These are phyloP conservation scores for Mucuna pruriens DNA, from an alignment of 306 rosid genomes.

Conservation along the genomic window DNA sequence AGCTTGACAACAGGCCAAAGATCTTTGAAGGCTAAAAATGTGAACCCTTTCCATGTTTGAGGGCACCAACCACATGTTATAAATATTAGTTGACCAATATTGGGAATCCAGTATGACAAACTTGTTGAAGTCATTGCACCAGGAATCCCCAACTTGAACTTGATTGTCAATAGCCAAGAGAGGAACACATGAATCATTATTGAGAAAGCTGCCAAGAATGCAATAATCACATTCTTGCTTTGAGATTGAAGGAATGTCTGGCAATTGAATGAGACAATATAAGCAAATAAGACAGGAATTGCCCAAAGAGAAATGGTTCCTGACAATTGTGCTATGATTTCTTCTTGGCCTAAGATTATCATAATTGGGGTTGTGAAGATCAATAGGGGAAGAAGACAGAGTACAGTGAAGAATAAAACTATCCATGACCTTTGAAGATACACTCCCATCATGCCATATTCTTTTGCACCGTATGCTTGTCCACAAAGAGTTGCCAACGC, in stretches of 20 bases:
- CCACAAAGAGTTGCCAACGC: slow-evolving; percentile 62
- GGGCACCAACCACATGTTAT: slow-evolving; percentile 59
- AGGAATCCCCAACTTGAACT: slow-evolving; percentile 35
- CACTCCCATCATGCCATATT: slow-evolving; percentile 54
- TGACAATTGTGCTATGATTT: slow-evolving; percentile 35
- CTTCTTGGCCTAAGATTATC: slow-evolving; percentile 37
- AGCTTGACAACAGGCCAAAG: slow-evolving; percentile 65
- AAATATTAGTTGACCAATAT: slow-evolving; percentile 50
- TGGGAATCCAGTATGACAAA: slow-evolving; percentile 48
- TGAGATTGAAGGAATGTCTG: slow-evolving; percentile 58
- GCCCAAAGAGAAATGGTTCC: slow-evolving; percentile 47
- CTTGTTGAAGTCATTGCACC: slow-evolving; percentile 51
- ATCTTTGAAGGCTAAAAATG: slow-evolving; percentile 53
- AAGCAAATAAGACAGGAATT: slow-evolving; percentile 42
- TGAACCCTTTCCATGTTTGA: slow-evolving; percentile 54
- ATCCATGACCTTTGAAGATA: slow-evolving; percentile 67
- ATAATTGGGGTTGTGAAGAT: slow-evolving; percentile 53
- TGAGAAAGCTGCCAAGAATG: slow-evolving; percentile 47
- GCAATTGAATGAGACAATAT: slow-evolving; percentile 41
- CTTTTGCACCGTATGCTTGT: slow-evolving; percentile 63
- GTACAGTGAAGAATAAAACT: slow-evolving; percentile 8
- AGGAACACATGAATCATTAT: slow-evolving; percentile 30
- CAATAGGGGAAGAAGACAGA: slow-evolving; percentile 44
- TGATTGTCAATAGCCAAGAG: slow-evolving; percentile 48
- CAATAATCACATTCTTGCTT: slow-evolving; percentile 55